Evolutionary conservation across 768 basidiomycete species (phyloP).

Genomic region (Agaricus subrufescens): DNA sequence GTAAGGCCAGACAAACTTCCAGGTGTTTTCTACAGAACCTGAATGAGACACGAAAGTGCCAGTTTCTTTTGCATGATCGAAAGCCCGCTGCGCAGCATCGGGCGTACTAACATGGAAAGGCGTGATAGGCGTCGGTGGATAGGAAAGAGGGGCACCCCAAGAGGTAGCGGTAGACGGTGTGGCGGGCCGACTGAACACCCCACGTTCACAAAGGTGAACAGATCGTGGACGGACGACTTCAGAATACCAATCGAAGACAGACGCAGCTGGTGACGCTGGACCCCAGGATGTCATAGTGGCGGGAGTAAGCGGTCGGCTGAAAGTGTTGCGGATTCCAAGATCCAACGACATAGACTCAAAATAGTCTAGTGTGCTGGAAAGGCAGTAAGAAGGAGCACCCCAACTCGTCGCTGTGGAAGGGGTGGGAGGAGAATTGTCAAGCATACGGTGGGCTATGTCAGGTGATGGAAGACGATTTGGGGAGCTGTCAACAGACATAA

Average conservation of each 20-base stretch:
- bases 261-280: neutral
- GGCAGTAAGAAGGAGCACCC: conserved; percentile 43
- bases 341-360: conserved; percentile 35
- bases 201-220: conserved; percentile 11
- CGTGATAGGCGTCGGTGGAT: conserved; percentile 32
- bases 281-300: conserved; percentile 13
- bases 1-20: conserved; percentile 18
- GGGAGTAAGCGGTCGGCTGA: conserved; percentile 9
- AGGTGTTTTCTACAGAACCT: neutral
- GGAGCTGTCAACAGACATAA: conserved; percentile 25
- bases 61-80: conserved; percentile 18
- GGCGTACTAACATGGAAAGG: conserved; percentile 33
- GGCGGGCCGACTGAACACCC: conserved; percentile 26
- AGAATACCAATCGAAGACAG: neutral
- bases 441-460: conserved; percentile 52
- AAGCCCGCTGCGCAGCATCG: conserved; percentile 32
- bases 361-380: conserved; percentile 28
- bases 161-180: conserved; percentile 48
- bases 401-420: conserved; percentile 47
- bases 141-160: conserved; percentile 45
- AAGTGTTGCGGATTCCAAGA: conserved; percentile 24
- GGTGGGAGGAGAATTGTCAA: conserved; percentile 49
- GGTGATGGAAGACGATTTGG: conserved; percentile 45
- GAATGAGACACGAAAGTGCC: conserved; percentile 7
- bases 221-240: conserved; percentile 3